These are phyloP conservation scores for Coffea humblotiana DNA, from an alignment of 305 asterid genomes.

Conservation along the genomic window DNA sequence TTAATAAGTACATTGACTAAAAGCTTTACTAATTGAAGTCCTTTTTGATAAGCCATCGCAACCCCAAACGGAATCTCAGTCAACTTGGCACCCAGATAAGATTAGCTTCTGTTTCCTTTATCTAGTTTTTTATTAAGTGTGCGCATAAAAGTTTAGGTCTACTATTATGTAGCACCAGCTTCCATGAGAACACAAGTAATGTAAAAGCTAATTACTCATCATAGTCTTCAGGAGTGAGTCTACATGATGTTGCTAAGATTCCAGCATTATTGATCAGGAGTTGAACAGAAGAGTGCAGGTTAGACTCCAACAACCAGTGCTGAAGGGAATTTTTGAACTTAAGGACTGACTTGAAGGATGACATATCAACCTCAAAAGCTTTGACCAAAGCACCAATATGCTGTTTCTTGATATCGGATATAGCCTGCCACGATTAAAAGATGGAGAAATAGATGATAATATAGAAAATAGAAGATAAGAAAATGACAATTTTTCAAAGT, in stretches of 20 bases:
- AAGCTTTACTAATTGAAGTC: too few relatives aligned
- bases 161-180: slow-evolving; percentile 4
- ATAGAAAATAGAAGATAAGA: not conserved
- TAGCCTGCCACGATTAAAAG: slow-evolving; percentile 40
- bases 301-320: slow-evolving; percentile 72
- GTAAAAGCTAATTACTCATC: slow-evolving; percentile 52
- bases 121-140: not conserved
- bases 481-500: not conserved
- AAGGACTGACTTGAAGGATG: slow-evolving; percentile 66
- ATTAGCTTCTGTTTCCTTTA: not conserved
- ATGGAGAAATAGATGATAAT: slow-evolving; percentile 14
- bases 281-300: slow-evolving; percentile 74
- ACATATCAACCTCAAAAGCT: slow-evolving; percentile 66
- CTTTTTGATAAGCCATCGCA: too few relatives aligned
- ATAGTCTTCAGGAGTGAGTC: slow-evolving; percentile 65
- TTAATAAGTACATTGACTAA: too few relatives aligned
- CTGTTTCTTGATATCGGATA: slow-evolving; percentile 49
- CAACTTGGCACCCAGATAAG: not conserved
- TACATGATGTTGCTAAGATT: slow-evolving; percentile 67
- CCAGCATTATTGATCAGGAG: slow-evolving; percentile 91
- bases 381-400: slow-evolving; percentile 54
- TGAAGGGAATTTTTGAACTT: slow-evolving; percentile 65
- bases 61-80: too few relatives aligned
- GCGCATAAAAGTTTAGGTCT: not conserved
- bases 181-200: slow-evolving; percentile 6